Percentiles rank a stretch among this genome's conserved stretches.
These are phyloP conservation scores for Microdochium bolleyi DNA, from an alignment of 2,329 filamentous ascomycete genomes.

Conservation along the genomic window DNA sequence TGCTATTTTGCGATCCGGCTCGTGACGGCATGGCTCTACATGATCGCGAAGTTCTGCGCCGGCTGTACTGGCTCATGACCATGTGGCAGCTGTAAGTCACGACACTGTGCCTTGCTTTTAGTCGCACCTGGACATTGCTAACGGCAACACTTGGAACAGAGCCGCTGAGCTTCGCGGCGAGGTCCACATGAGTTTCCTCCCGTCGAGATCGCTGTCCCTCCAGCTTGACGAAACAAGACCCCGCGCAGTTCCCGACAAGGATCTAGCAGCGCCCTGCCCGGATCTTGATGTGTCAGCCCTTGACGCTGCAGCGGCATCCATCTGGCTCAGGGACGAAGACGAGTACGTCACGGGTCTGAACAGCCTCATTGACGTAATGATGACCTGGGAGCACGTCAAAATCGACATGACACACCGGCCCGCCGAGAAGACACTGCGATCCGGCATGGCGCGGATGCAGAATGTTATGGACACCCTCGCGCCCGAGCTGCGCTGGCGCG, in stretches of 20 bases:
- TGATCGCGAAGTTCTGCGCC: not conserved
- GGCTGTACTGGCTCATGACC: not conserved
- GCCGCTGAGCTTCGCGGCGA: not conserved
- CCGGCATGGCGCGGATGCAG: not conserved
- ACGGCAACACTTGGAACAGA: not conserved
- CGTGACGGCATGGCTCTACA: slow-evolving; percentile 11
- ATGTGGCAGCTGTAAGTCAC: not conserved
- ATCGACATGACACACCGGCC: not conserved
- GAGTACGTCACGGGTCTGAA: not conserved
- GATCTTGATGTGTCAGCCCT: not conserved
- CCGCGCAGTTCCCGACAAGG: not conserved
- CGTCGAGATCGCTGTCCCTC: not conserved
- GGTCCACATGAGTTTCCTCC: not conserved
- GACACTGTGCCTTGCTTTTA: not conserved
- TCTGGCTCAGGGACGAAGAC: not conserved
- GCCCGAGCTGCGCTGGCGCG: slow-evolving; percentile 24
- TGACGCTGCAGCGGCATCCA: not conserved
- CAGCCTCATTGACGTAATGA: not conserved
- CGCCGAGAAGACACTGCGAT: not conserved
- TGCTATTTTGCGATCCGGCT: slow-evolving; percentile 7
- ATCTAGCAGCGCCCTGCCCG: not conserved
- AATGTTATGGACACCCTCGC: slow-evolving; percentile 20
- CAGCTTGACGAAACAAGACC: not conserved
- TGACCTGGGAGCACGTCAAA: not conserved
- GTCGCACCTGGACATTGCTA: too few relatives aligned